phyloP scores from a whole-genome alignment of 495 filamentous ascomycete genomes.

The Lophium mytilinum region DNA sequence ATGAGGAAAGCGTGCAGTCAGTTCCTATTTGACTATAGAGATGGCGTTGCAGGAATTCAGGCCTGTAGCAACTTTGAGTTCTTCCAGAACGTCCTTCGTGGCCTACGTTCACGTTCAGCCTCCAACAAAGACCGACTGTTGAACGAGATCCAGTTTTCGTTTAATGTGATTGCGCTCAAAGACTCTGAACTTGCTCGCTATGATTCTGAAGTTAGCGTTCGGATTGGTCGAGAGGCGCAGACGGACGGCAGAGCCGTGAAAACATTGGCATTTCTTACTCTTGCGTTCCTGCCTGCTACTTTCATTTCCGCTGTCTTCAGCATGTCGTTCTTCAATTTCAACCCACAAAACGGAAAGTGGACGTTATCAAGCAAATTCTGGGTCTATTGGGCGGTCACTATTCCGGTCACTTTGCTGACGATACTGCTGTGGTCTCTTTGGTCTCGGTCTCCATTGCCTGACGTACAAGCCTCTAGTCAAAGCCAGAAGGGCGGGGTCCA shows the following conservation, averaged over 20 bases:
- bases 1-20: neutral
- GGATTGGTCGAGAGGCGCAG: conserved; percentile 6
- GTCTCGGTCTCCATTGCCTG: no score
- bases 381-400: conserved; percentile 9
- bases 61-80: neutral
- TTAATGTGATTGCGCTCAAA: no score
- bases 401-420: conserved; percentile 1
- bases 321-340: conserved; percentile 13
- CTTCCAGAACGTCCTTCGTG: neutral
- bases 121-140: conserved; percentile 6
- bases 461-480: no score
- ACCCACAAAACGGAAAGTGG: conserved; percentile 36
- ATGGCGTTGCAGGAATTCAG: neutral
- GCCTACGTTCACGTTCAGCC: conserved; percentile 1
- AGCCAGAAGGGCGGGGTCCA: no score
- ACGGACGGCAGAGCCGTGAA: conserved; percentile 28
- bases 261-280: neutral
- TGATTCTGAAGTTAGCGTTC: neutral
- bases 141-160: conserved; percentile 9
- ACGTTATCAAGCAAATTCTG: conserved; percentile 12
- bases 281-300: neutral
- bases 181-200: neutral
- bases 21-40: neutral
- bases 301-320: conserved; percentile 1
- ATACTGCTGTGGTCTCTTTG: neutral